Conservation (phyloP, 352 stramenopile genomes). For the Phytopythium ostracodes region DNA sequence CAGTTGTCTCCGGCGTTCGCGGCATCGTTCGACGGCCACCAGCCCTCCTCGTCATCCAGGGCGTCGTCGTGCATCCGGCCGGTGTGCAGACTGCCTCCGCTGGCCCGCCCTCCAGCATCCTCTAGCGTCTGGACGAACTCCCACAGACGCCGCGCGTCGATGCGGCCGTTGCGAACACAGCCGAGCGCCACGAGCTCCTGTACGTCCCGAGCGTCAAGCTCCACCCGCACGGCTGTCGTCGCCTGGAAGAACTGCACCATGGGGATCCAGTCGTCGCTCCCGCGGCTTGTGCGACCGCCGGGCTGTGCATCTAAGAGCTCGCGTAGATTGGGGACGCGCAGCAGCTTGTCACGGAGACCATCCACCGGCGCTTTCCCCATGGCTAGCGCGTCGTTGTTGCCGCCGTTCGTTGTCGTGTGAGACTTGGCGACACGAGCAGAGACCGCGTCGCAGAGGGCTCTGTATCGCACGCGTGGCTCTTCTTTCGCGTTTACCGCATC, state of each 20-base stretch:
- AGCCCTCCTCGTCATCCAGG: background rate
- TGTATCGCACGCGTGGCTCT: conserved; percentile 31
- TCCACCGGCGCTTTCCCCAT: background rate
- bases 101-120: background rate
- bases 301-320: background rate
- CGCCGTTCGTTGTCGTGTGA: too few relatives aligned
- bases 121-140: background rate
- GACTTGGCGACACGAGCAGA: conserved; percentile 1
- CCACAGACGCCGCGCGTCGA: background rate
- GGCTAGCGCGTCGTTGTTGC: background rate
- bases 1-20: background rate
- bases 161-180: conserved; percentile 4
- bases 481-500: conserved; percentile 10
- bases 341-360: background rate
- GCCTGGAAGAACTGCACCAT: conserved; percentile 5
- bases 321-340: conserved; percentile 3
- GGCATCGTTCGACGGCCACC: background rate
- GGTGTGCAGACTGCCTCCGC: background rate
- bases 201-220: conserved; percentile 4
- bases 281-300: background rate
- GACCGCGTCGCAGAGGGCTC: conserved; percentile 63
- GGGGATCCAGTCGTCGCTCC: conserved; percentile 1
- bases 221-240: background rate
- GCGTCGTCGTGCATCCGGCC: conserved; percentile 1
- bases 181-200: conserved; percentile 8